phyloP scores from a whole-genome alignment of 345 rosid species.

The Dipteronia sinensis region DNA sequence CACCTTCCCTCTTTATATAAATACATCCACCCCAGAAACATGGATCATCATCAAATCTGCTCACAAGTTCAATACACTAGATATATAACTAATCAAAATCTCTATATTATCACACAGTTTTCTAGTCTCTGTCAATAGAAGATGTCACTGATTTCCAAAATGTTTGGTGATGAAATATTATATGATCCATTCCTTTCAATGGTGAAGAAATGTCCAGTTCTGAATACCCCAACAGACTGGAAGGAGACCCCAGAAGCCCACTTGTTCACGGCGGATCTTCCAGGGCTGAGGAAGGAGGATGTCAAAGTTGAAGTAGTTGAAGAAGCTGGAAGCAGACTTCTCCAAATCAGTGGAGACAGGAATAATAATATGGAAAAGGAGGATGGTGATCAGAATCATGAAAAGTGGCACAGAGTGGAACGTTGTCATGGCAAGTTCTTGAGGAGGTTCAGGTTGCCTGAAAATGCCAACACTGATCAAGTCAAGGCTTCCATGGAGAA shows the following conservation, averaged over 20 bases:
- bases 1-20: constrained; percentile 6
- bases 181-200: constrained; percentile 54
- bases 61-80: neutral
- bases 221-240: constrained; percentile 50
- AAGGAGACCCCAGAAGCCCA: constrained; percentile 54
- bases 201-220: constrained; percentile 53
- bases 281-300: constrained; percentile 52
- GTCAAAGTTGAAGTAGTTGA: constrained; percentile 48
- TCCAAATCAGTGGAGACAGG: constrained; percentile 47
- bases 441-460: constrained; percentile 50
- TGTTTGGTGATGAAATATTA: constrained; percentile 33
- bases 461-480: constrained; percentile 42
- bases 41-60: too few relatives aligned
- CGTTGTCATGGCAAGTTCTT: constrained; percentile 38
- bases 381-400: constrained; percentile 28
- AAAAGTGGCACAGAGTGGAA: constrained; percentile 48
- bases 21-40: neutral
- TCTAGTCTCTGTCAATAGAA: neutral
- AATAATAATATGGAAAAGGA: neutral
- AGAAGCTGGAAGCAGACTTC: constrained; percentile 25
- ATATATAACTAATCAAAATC: neutral
- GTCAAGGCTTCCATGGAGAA: constrained; percentile 47
- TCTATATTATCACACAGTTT: neutral
- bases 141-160: constrained; percentile 44
- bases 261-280: constrained; percentile 42